Evolutionary conservation across 1,284 basidiomycete genomes (phyloP).

Genomic region (Ustilago nuda): DNA sequence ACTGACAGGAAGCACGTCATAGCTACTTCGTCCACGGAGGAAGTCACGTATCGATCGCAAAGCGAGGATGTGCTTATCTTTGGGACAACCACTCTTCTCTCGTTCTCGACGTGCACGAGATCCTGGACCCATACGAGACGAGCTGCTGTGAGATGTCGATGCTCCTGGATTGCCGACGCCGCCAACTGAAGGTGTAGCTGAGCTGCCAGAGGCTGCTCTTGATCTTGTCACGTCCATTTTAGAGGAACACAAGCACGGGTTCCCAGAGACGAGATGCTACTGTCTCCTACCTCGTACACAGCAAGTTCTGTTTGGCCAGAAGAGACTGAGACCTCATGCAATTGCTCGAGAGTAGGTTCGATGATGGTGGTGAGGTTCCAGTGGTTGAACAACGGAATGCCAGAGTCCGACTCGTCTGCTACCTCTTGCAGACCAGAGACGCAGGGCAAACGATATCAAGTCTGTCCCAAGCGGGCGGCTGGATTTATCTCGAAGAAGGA

Average conservation of each 20-base stretch:
- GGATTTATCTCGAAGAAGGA: no score
- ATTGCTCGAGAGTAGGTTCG: no score
- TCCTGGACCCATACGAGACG: conserved; percentile 9
- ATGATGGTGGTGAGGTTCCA: no score
- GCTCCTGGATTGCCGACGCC: conserved; percentile 38
- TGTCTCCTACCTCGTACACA: not conserved
- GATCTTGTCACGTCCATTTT: conserved; percentile 39
- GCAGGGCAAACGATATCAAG: no score
- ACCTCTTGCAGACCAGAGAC: no score
- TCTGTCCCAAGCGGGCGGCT: no score
- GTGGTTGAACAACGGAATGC: no score
- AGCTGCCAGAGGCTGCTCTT: conserved; percentile 34
- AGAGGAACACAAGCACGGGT: not conserved
- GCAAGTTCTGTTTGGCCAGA: no score
- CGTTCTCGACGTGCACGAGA: conserved; percentile 35
- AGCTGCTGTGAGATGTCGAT: conserved; percentile 28
- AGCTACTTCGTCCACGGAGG: conserved; percentile 85
- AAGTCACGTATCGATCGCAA: conserved; percentile 82
- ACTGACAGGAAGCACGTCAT: conserved; percentile 95
- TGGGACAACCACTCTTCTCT: conserved; percentile 38
- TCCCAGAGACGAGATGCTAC: not conserved
- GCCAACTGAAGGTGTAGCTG: not conserved
- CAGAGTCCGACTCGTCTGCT: no score
- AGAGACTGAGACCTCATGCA: no score
- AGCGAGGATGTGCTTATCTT: conserved; percentile 71